These are phyloP conservation scores for Ogataea ramenticola DNA, from an alignment of 805 yeast genomes.

Conservation along the genomic window DNA sequence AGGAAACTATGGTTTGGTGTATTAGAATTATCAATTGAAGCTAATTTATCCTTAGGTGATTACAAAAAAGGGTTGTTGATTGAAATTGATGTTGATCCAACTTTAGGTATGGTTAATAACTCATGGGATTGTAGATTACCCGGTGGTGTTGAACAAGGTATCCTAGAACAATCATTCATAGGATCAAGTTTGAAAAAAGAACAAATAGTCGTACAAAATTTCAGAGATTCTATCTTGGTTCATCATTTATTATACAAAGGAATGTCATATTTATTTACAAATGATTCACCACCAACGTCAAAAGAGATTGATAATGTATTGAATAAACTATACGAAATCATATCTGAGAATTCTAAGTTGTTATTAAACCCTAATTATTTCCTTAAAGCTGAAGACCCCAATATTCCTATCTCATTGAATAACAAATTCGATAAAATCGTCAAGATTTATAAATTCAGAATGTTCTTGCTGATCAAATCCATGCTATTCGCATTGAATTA, in stretches of 20 bases:
- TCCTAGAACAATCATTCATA: slow-evolving; percentile 25
- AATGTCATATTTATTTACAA: slow-evolving; percentile 28
- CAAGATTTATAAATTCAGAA: slow-evolving; percentile 23
- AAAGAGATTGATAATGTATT: slow-evolving; percentile 23
- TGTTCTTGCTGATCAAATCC: slow-evolving; percentile 34
- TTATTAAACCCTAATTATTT: slow-evolving; percentile 19
- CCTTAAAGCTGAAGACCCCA: slow-evolving; percentile 10
- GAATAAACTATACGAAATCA: slow-evolving; percentile 21
- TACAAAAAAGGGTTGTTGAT: slow-evolving; percentile 29
- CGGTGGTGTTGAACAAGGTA: slow-evolving; percentile 30
- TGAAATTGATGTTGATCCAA: slow-evolving; percentile 29
- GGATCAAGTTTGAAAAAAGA: slow-evolving; percentile 29
- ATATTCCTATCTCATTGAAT: slow-evolving; percentile 1
- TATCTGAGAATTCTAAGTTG: slow-evolving; percentile 22
- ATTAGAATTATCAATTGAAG: slow-evolving; percentile 25
- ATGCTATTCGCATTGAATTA: slow-evolving; percentile 44
- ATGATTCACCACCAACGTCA: slow-evolving; percentile 27
- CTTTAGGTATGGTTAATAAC: slow-evolving; percentile 23
- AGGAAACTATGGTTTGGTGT: slow-evolving; percentile 32
- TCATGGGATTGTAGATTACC: slow-evolving; percentile 32
- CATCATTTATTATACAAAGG: slow-evolving; percentile 35
- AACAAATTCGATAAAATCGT: slow-evolving; percentile 14
- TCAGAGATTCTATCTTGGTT: slow-evolving; percentile 38
- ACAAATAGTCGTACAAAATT: slow-evolving; percentile 39
- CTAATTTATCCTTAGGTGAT: slow-evolving; percentile 30